phyloP scores from a whole-genome alignment of 768 basidiomycete genomes.

The Mycena leptocephala region DNA sequence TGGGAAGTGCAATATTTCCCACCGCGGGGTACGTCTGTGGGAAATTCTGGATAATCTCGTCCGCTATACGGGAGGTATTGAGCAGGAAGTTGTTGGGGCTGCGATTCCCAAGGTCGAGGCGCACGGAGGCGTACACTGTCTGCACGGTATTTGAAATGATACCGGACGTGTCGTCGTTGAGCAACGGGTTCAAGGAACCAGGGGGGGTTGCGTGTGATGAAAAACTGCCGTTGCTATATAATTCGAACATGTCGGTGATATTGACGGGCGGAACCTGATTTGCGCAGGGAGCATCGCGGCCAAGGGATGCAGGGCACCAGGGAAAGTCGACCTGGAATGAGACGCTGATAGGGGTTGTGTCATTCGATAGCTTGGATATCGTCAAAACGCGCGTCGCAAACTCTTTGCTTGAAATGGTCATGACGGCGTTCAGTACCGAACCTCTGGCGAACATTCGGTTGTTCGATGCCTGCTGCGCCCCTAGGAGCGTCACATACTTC shows the following conservation, averaged over 20 bases:
- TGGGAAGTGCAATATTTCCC: not conserved
- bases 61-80: conserved; percentile 14
- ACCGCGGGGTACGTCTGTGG: not conserved
- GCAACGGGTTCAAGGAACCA: not conserved
- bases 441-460: conserved; percentile 17
- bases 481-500: conserved; percentile 32
- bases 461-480: too few relatives aligned
- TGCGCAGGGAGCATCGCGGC: conserved; percentile 18
- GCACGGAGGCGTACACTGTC: conserved; percentile 41
- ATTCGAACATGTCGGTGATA: not conserved
- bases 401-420: not conserved
- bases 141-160: conserved; percentile 45
- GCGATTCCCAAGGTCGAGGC: conserved; percentile 46
- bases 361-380: not conserved
- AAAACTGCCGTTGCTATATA: not conserved
- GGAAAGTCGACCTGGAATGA: conserved; percentile 15
- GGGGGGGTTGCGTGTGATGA: too few relatives aligned
- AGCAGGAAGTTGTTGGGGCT: conserved; percentile 48
- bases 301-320: conserved; percentile 19
- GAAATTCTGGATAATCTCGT: not conserved
- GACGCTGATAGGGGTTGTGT: not conserved
- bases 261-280: not conserved
- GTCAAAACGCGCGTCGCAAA: not conserved
- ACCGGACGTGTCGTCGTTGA: conserved; percentile 3
- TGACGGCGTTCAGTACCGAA: not conserved